Percentiles rank a stretch among this genome's conserved stretches.
phyloP scores from a whole-genome alignment of 2,329 filamentous ascomycete species.

The Botrytis deweyae region DNA sequence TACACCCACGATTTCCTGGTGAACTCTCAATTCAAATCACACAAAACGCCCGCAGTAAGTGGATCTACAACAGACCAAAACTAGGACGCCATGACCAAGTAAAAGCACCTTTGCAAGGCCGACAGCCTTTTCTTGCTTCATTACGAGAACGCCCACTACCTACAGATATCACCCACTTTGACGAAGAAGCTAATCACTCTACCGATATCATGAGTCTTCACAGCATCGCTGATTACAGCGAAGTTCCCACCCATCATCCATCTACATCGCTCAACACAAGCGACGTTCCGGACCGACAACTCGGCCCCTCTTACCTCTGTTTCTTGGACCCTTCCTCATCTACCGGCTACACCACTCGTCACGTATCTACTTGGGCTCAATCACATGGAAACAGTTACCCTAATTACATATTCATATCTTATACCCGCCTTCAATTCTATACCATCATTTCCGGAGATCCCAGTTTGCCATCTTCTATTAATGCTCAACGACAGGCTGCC shows the following conservation, averaged over 20 bases:
- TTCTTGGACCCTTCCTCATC: background rate
- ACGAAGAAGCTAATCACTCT: background rate
- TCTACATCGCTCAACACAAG: background rate
- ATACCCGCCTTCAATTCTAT: constrained; percentile 16
- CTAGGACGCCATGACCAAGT: background rate
- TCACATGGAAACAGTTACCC: background rate
- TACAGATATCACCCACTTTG: background rate
- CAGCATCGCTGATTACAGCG: background rate
- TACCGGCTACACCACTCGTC: background rate
- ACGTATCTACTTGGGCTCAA: background rate
- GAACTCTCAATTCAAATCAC: background rate
- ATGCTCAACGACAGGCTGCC: background rate
- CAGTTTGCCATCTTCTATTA: background rate
- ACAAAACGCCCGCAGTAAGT: background rate
- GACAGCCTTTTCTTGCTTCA: background rate
- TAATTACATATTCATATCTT: constrained; percentile 15
- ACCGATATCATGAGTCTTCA: background rate
- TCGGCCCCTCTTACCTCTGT: constrained; percentile 13
- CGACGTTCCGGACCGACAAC: background rate
- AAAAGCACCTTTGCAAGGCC: background rate
- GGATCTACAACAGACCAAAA: background rate
- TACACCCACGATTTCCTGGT: background rate
- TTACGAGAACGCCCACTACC: background rate
- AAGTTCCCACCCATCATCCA: background rate
- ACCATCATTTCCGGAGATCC: background rate